phyloP scores from a whole-genome alignment of 2,329 filamentous ascomycete genomes.

The Neophaeococcomyces aloes region DNA sequence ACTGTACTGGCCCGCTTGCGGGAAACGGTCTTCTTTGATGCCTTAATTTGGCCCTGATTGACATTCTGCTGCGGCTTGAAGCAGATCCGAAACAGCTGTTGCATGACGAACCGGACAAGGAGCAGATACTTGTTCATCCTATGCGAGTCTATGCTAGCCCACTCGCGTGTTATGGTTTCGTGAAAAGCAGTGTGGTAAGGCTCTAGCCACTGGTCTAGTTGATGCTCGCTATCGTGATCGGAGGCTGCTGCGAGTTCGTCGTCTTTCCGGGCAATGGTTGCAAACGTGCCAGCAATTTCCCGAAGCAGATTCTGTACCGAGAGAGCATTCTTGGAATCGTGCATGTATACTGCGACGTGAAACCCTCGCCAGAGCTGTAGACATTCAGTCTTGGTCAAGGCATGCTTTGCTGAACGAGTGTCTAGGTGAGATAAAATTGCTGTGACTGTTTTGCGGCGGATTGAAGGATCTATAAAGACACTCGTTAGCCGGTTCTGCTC shows the following conservation, averaged over 20 bases:
- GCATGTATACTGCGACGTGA: conserved; percentile 22
- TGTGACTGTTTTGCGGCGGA: conserved; percentile 16
- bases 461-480: conserved; percentile 10
- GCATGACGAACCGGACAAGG: conserved; percentile 55
- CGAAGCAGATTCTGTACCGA: conserved; percentile 18
- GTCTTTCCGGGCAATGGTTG: conserved; percentile 11
- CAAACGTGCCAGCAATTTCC: conserved; percentile 15
- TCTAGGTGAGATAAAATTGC: conserved; percentile 14
- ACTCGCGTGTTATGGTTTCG: conserved; percentile 59
- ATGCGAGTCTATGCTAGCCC: conserved; percentile 59
- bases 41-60: conserved; percentile 17
- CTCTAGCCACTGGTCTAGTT: conserved; percentile 9
- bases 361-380: conserved; percentile 22
- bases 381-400: conserved; percentile 15
- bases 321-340: conserved; percentile 19
- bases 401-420: conserved; percentile 9
- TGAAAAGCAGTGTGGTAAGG: conserved; percentile 47
- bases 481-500: neutral
- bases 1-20: conserved; percentile 10
- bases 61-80: conserved; percentile 19
- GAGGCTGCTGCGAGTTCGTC: neutral
- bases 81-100: conserved; percentile 15
- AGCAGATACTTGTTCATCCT: conserved; percentile 90
- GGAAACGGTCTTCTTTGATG: conserved; percentile 22
- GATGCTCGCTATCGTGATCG: neutral